Base-by-base conservation (phyloP, 805 yeast species). In the Hanseniaspora pseudoguilliermondii region DNA sequence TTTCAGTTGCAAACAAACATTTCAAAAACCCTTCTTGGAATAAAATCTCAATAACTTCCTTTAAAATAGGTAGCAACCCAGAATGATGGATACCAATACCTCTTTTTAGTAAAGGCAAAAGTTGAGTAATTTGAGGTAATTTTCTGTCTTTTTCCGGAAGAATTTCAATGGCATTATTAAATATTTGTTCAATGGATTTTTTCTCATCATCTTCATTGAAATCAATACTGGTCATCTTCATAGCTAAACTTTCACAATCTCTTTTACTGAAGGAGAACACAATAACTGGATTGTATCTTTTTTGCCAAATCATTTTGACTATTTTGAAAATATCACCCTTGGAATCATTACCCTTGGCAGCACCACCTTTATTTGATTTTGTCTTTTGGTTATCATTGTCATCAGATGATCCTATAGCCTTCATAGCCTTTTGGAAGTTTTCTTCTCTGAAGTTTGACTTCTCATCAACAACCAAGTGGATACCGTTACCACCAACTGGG, bases 81-180 rank as follows among this genome's bases (percentile, higher is more conserved):
- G 97, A 88, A 70, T 93, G 99, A 73, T 93, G 99, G 64, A 93
- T 93, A 65, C 98, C 99, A 60, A 93, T 91, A 66, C 99, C 99
- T 70, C 98, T 82, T 68, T 84, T 82, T 60, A 93, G 73, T 54
- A 93, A 72, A 0, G 97, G 97, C 57, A 89, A 72, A 58, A 93
- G 86, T 65, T 88, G 91, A 63, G 87, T 86, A 63, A 93, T 93
- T 70, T 93, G 98, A 1, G 97, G 97, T 49, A 93, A 75, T 61
- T 88, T 95, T 65, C 86, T 82, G 69, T 93, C 99, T 15, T 83
- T 80, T 60, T 89, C 96, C 2, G 97, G 93, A 52, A 93, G 75
- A 64, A 89, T 76, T 57, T 82, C 82, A 59, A 93, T 81, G 21
- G 98, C 98, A 67, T 90, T 93, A 60, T 79, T 81, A 74, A 88